A percentile compares a stretch with the other conserved stretches of the same genome.
phyloP scores from a whole-genome alignment of 768 basidiomycete species.

The Gelatoporia subvermispora region DNA sequence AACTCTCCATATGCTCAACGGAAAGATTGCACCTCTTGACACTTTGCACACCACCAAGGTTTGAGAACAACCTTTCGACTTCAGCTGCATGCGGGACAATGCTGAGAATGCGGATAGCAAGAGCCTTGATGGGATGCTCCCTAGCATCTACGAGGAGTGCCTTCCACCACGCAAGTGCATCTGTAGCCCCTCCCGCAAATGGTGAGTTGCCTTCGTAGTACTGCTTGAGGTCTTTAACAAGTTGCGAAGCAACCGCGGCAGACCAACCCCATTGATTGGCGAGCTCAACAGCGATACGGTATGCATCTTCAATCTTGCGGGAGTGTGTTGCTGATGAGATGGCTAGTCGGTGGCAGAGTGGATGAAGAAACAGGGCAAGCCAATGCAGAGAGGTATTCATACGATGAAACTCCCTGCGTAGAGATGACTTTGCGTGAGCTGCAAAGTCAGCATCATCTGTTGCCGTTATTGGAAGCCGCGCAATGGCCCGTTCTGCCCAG shows the following conservation, averaged over 20 bases:
- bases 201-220: constrained; percentile 18
- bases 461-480: no score
- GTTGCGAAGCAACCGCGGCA: constrained; percentile 12
- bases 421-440: no score
- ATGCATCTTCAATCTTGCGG: constrained; percentile 15
- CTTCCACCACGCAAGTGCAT: constrained; percentile 26
- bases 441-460: no score
- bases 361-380: constrained; percentile 32
- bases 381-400: constrained; percentile 9
- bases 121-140: constrained; percentile 9
- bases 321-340: constrained; percentile 19
- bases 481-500: not conserved
- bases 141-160: constrained; percentile 8
- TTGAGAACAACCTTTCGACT: constrained; percentile 19
- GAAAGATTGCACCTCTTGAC: no score
- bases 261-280: constrained; percentile 24
- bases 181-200: constrained; percentile 18
- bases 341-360: constrained; percentile 30
- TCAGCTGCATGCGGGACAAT: constrained; percentile 27
- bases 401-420: no score
- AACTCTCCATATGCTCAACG: no score
- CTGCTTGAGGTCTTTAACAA: constrained; percentile 20
- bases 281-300: constrained; percentile 16
- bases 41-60: no score
- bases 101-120: constrained; percentile 18